phyloP scores from a whole-genome alignment of 2,329 filamentous ascomycete genomes.

The Ophiostoma angusticollis region DNA sequence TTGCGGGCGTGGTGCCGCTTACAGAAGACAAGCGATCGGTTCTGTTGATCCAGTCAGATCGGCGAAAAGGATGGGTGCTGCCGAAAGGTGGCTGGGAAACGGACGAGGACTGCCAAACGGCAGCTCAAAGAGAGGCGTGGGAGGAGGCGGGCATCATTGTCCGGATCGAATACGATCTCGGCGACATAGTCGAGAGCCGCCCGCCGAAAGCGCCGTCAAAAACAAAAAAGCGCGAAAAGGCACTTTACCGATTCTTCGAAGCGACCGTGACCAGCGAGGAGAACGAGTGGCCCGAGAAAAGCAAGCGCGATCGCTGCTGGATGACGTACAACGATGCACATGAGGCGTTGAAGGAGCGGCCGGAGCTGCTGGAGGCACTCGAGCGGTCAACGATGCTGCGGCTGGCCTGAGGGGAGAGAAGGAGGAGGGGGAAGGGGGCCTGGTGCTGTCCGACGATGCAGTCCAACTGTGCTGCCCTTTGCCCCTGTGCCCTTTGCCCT shows the following conservation, averaged over 20 bases:
- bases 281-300: conserved; percentile 79
- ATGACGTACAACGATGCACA: conserved; percentile 75
- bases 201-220: conserved; percentile 49
- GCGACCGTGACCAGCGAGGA: conserved; percentile 79
- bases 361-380: conserved; percentile 80
- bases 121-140: conserved; percentile 87
- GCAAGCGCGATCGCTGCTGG: conserved; percentile 86
- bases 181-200: conserved; percentile 72
- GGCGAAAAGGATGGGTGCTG: conserved; percentile 86
- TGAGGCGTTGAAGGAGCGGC: conserved; percentile 60
- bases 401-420: too few species aligned
- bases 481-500: neutral
- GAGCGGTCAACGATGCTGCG: conserved; percentile 60
- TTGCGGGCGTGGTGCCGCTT: conserved; percentile 86
- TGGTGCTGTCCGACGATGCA: too few species aligned
- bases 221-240: conserved; percentile 47
- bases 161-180: conserved; percentile 72
- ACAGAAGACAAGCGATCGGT: conserved; percentile 78
- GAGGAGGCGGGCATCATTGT: conserved; percentile 92
- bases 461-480: neutral
- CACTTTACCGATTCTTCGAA: conserved; percentile 72
- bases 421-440: too few species aligned
- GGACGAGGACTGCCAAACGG: conserved; percentile 76
- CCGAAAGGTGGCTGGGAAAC: conserved; percentile 97
- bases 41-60: conserved; percentile 83